These are phyloP conservation scores for Hymenochaete sp. DNA, from an alignment of 1,284 basidiomycete genomes.

Conservation along the genomic window DNA sequence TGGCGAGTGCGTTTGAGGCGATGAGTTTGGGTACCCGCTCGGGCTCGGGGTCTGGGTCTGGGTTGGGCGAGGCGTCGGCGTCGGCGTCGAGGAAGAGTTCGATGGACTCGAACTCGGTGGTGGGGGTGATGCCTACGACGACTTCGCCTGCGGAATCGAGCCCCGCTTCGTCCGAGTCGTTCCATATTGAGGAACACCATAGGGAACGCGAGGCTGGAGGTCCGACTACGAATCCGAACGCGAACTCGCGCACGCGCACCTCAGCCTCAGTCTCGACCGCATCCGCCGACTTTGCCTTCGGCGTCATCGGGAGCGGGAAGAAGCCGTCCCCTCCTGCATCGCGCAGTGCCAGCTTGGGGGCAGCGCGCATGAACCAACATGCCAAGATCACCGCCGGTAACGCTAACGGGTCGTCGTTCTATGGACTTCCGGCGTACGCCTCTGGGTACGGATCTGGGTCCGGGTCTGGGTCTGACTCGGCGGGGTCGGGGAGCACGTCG, in stretches of 20 bases:
- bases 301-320: constrained; percentile 19
- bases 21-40: too few species aligned
- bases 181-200: too few species aligned
- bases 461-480: constrained; percentile 14
- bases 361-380: constrained; percentile 7
- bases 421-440: neutral
- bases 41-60: too few species aligned
- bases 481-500: neutral
- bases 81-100: too few species aligned
- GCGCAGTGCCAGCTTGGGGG: constrained; percentile 19
- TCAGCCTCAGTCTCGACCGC: constrained; percentile 46
- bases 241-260: constrained; percentile 2
- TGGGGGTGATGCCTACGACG: neutral
- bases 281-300: constrained; percentile 24
- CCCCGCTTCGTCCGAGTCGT: neutral
- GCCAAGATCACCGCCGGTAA: neutral
- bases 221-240: neutral
- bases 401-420: constrained; percentile 1
- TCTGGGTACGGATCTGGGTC: constrained; percentile 1
- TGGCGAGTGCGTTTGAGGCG: too few species aligned
- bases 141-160: neutral
- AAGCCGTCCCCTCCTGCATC: constrained; percentile 20
- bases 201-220: too few species aligned
- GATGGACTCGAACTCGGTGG: too few species aligned
- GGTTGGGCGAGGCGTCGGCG: too few species aligned